These are phyloP conservation scores for Blepharisma stoltei DNA, from an alignment of 73 alveolate species.

Conservation along the genomic window DNA sequence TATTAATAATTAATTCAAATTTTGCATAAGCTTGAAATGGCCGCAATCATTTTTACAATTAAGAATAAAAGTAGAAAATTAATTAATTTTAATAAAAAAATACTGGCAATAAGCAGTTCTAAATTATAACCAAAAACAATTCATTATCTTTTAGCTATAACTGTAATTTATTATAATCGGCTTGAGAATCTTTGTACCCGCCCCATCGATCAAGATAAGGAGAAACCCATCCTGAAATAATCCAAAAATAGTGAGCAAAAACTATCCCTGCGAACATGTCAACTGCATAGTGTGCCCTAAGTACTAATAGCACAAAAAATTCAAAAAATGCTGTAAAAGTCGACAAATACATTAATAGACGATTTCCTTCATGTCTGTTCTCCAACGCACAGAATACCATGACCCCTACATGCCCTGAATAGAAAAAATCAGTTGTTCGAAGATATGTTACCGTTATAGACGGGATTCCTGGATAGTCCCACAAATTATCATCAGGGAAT, in stretches of 20 bases:
- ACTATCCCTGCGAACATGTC: conserved; percentile 39
- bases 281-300: conserved; percentile 36
- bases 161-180: too few relatives aligned
- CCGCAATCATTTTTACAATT: too few relatives aligned
- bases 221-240: conserved; percentile 33
- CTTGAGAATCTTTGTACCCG: too few relatives aligned
- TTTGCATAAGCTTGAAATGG: too few relatives aligned
- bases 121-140: too few relatives aligned
- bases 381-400: conserved; percentile 18
- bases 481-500: conserved; percentile 43
- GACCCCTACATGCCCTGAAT: conserved; percentile 38
- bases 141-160: too few relatives aligned
- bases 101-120: too few relatives aligned
- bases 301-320: conserved; percentile 29
- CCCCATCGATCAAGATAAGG: conserved; percentile 27
- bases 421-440: conserved; percentile 39
- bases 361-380: neutral
- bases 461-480: conserved; percentile 56
- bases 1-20: too few relatives aligned
- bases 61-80: too few relatives aligned
- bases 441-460: conserved; percentile 40
- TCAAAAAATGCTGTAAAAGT: neutral
- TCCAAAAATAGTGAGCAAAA: conserved; percentile 47
- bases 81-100: too few relatives aligned
- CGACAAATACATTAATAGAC: neutral